A percentile compares a stretch with the other conserved stretches of the same genome.
Conservation (phyloP, 176 grass and related monocot species). For the Aegilops tauschii region DNA sequence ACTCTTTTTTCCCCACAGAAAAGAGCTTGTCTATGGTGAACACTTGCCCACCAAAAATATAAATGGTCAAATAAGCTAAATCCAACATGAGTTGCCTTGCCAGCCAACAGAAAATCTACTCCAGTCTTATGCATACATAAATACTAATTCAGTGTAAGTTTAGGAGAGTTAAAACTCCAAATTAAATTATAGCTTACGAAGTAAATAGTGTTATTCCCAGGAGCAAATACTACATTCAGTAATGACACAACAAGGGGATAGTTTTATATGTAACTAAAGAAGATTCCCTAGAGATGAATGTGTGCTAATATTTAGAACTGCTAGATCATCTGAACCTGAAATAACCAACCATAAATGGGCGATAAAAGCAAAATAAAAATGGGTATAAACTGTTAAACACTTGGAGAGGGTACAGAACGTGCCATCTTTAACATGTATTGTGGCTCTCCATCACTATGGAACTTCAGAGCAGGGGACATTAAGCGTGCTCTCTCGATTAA, state of each 20-base stretch:
- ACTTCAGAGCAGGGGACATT: conserved; percentile 64
- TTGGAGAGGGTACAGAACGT: conserved; percentile 22
- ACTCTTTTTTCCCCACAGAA: too few relatives aligned
- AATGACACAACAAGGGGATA: background rate
- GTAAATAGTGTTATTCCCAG: background rate
- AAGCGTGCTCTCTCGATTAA: conserved; percentile 62
- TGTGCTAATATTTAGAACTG: background rate
- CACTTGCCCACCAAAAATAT: background rate
- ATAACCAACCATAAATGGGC: background rate
- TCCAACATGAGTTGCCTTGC: background rate
- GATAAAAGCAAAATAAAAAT: background rate
- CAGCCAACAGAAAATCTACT: background rate
- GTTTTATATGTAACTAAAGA: background rate
- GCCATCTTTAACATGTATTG: conserved; percentile 80
- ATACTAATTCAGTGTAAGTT: background rate
- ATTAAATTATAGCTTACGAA: conserved; percentile 6
- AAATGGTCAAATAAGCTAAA: background rate
- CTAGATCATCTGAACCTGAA: background rate
- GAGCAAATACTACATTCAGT: background rate
- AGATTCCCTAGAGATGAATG: background rate
- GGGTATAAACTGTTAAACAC: background rate
- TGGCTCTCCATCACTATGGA: conserved; percentile 63
- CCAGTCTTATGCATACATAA: background rate
- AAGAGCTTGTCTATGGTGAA: background rate
- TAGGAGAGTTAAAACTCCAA: background rate